Base-by-base conservation (phyloP, 1,139 yeast species). In the Lodderomyces elongisporus region DNA sequence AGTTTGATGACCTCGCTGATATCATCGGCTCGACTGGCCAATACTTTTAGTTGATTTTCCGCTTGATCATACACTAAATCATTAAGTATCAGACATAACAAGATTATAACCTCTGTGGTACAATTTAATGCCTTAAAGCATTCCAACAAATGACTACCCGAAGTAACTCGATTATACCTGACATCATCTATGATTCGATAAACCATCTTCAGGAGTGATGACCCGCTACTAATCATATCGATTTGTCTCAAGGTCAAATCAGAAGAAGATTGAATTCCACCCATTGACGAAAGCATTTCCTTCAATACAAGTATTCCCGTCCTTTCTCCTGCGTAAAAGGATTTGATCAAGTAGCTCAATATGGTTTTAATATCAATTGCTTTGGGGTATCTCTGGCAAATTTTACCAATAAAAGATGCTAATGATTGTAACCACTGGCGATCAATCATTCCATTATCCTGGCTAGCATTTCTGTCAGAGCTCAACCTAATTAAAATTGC, bases 341-440 rank as follows among this genome's bases (percentile, higher is more conserved):
- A 78, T 47, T 82, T 83, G 28, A 85, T 54, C 14, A 84, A 57
- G 48, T 74, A 83, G 2, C 65, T 59, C 13, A 88, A 54, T 9
- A 91, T 61, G 14, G 83, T 79, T 1, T 56, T 54, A 26, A 82
- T 50, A 43, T 77, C 76, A 47, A 82, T 70, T 1, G 53, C 45
- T 16, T 61, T 57, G 0, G 75, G 67, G 46, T 78, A 76, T 7
- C 62, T 55, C 38, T 67, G 75, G 26, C 81, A 76, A 4, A 81
- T 56, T 38, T 77, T 76, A 2, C 89, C 88, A 37, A 81, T 70
- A 45, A 83, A 82, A 2, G 74, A 61, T 0, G 88, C 71, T 17
- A 83, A 56, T 20, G 87, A 79, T 49, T 81, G 94, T 24, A 87
- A 72, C 97, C 97, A 91, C 51, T 77, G 81, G 14, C 85, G 69